Percentiles rank a stretch among this genome's conserved stretches.
These are phyloP conservation scores for Gautieria morchelliformis DNA, from an alignment of 768 basidiomycete species.

Conservation along the genomic window DNA sequence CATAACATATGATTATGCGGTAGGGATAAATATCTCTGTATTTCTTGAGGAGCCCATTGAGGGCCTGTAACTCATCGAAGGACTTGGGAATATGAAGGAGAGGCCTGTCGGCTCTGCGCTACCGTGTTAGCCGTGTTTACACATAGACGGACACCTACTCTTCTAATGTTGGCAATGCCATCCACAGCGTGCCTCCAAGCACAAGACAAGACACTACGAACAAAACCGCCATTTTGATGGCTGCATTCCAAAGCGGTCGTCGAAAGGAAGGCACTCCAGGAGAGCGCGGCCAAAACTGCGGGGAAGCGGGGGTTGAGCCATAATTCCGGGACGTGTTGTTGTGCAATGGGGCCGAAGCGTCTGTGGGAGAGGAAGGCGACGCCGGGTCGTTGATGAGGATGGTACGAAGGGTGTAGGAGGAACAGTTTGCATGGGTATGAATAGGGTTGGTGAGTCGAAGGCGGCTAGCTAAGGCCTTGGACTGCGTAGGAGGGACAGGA, in stretches of 20 bases:
- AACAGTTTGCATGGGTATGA: conserved; percentile 27
- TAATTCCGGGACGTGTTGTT: not conserved
- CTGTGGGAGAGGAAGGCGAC: not conserved
- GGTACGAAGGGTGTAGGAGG: conserved; percentile 58
- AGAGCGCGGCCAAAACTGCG: not conserved
- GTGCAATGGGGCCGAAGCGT: not conserved
- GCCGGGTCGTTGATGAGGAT: conserved; percentile 28
- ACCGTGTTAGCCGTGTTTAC: conserved; percentile 12
- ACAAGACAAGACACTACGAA: conserved; percentile 61
- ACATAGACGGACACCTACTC: conserved; percentile 40
- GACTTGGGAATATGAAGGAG: conserved; percentile 77
- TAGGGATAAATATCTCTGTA: conserved; percentile 84
- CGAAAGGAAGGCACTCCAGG: conserved; percentile 28
- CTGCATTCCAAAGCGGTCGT: conserved; percentile 66
- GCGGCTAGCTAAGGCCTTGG: not conserved
- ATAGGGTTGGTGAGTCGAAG: not conserved
- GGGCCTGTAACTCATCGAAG: conserved; percentile 75
- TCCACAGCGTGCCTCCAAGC: conserved; percentile 70
- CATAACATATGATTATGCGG: conserved; percentile 80
- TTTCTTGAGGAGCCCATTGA: conserved; percentile 83
- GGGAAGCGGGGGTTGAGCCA: not conserved
- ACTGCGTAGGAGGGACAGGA: not conserved
- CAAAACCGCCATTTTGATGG: conserved; percentile 73
- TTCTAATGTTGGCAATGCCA: conserved; percentile 71
- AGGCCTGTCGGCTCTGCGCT: conserved; percentile 59